Conservation (phyloP, 1,284 basidiomycete species). For the Cerrena zonata region DNA sequence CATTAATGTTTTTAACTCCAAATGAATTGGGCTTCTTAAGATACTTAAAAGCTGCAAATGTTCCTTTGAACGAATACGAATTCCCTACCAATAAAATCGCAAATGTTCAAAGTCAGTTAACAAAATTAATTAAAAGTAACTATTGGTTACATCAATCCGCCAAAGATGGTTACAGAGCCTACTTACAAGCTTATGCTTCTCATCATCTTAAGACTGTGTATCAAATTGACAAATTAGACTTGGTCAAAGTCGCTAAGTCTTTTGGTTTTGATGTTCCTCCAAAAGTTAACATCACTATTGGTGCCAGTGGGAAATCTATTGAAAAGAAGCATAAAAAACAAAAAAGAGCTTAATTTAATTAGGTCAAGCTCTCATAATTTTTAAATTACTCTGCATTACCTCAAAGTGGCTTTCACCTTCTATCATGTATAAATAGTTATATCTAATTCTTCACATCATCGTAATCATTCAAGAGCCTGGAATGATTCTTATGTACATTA, state of each 20-base stretch:
- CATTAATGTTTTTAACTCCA: slow-evolving; percentile 89
- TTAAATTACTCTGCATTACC: too few relatives aligned
- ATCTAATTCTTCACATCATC: too few relatives aligned
- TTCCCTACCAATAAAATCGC: slow-evolving; percentile 90
- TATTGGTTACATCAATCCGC: slow-evolving; percentile 96
- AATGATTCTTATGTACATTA: too few relatives aligned
- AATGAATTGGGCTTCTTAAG: slow-evolving; percentile 94
- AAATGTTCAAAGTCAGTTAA: slow-evolving; percentile 95
- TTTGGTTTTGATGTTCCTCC: slow-evolving; percentile 96
- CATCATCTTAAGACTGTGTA: slow-evolving; percentile 99
- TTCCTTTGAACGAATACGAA: slow-evolving; percentile 94
- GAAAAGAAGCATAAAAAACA: too few relatives aligned
- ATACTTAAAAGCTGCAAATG: slow-evolving; percentile 95
- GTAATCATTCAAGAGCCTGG: too few relatives aligned
- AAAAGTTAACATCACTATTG: slow-evolving; percentile 74
- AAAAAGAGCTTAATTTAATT: too few relatives aligned
- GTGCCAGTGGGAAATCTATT: too few relatives aligned
- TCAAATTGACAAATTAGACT: slow-evolving; percentile 90
- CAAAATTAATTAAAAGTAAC: slow-evolving; percentile 93
- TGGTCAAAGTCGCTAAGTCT: slow-evolving; percentile 90
- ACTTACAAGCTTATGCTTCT: slow-evolving; percentile 96
- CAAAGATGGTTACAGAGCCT: slow-evolving; percentile 89
- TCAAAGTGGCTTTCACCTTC: too few relatives aligned
- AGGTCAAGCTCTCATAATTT: too few relatives aligned
- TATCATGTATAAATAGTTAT: too few relatives aligned